Evolutionary conservation across 306 rosid genomes (phyloP).

Genomic region (Hippophae tibetana): DNA sequence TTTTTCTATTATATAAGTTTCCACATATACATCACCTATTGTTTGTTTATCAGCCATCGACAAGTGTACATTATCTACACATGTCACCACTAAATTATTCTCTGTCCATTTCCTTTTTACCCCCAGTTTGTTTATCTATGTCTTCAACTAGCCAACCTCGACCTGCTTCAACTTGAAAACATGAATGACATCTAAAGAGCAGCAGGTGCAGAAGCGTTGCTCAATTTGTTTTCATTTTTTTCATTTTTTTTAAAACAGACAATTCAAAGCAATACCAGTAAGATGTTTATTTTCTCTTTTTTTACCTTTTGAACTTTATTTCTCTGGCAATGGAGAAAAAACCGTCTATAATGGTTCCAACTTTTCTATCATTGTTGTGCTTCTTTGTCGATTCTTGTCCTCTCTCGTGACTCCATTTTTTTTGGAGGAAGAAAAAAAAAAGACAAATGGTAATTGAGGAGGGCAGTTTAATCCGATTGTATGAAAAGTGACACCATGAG

Average conservation of each 20-base stretch:
- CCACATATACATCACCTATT: conserved; percentile 24
- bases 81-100: conserved; percentile 40
- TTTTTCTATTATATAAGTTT: conserved; percentile 30
- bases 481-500: no score
- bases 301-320: no score
- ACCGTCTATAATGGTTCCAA: not conserved
- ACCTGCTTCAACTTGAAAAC: conserved; percentile 67
- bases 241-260: no score
- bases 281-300: no score
- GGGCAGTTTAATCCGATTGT: no score
- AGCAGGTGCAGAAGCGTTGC: conserved; percentile 95
- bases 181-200: conserved; percentile 39
- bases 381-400: conserved; percentile 9
- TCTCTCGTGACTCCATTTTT: not conserved
- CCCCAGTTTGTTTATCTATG: conserved; percentile 30
- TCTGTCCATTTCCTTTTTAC: conserved; percentile 7
- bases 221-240: conserved; percentile 15
- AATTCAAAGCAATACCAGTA: no score
- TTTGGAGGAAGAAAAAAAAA: no score
- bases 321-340: no score
- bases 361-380: conserved; percentile 6
- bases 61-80: conserved; percentile 86
- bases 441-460: no score
- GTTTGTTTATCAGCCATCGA: conserved; percentile 24
- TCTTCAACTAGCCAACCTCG: conserved; percentile 59